Conservation (phyloP, 495 filamentous ascomycete species). For the Hyaloscypha bicolor region DNA sequence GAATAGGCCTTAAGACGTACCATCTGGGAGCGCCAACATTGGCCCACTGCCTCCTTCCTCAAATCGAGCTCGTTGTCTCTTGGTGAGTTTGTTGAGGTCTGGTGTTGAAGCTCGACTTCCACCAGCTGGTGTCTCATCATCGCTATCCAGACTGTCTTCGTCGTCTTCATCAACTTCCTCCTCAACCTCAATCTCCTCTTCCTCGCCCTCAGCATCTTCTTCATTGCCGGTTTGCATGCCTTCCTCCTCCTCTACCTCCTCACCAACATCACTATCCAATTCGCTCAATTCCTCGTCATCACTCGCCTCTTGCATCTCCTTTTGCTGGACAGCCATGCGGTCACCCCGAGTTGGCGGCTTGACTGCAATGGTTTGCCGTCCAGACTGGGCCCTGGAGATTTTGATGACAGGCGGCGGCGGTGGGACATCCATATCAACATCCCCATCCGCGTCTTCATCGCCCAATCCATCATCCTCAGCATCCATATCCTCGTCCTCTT, state of each 20-base stretch:
- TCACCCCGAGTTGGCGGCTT: conserved; percentile 24
- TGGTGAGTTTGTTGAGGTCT: conserved; percentile 84
- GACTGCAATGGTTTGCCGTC: conserved; percentile 26
- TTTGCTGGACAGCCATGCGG: conserved; percentile 29
- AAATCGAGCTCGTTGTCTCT: conserved; percentile 75
- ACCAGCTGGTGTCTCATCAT: conserved; percentile 57
- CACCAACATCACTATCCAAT: conserved; percentile 42
- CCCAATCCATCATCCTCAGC: conserved; percentile 49
- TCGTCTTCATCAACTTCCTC: conserved; percentile 59
- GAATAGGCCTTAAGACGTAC: conserved; percentile 39
- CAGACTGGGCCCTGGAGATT: conserved; percentile 28
- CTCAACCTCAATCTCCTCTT: conserved; percentile 46
- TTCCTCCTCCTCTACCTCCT: conserved; percentile 43
- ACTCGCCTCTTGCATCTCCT: conserved; percentile 36
- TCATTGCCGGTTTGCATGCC: conserved; percentile 39
- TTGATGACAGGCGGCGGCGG: conserved; percentile 34
- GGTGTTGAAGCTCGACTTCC: conserved; percentile 68
- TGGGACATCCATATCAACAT: conserved; percentile 46
- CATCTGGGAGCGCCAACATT: conserved; percentile 85
- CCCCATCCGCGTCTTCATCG: conserved; percentile 45
- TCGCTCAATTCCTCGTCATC: conserved; percentile 53
- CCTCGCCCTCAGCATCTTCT: conserved; percentile 47
- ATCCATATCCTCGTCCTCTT: conserved; percentile 45
- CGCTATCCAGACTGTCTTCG: conserved; percentile 68
- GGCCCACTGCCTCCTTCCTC: conserved; percentile 71